phyloP scores from a whole-genome alignment of 2,329 filamentous ascomycete genomes.

The Aureobasidium sp. region DNA sequence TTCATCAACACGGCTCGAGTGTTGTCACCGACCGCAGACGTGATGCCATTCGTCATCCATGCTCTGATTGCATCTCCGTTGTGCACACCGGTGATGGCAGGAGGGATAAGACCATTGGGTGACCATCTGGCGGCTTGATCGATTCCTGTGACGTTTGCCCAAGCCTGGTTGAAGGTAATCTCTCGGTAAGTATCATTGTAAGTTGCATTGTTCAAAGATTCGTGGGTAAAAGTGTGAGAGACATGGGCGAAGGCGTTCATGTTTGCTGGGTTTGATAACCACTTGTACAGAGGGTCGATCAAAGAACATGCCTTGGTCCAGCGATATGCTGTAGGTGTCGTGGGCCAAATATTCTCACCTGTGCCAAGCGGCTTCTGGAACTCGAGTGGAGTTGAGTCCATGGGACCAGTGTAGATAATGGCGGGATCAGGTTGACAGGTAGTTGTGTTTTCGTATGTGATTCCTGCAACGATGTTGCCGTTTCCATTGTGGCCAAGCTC shows the following conservation, averaged over 20 bases:
- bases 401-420: conserved; percentile 30
- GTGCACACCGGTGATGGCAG: conserved; percentile 54
- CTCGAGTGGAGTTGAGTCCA: conserved; percentile 35
- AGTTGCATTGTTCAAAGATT: conserved; percentile 51
- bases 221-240: conserved; percentile 56
- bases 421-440: conserved; percentile 26
- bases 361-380: conserved; percentile 37
- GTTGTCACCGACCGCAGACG: conserved; percentile 55
- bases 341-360: conserved; percentile 31
- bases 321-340: conserved; percentile 34
- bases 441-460: conserved; percentile 17
- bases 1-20: conserved; percentile 48
- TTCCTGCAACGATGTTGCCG: conserved; percentile 38
- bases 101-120: conserved; percentile 48
- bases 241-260: conserved; percentile 48
- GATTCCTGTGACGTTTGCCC: conserved; percentile 47
- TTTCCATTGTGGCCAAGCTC: conserved; percentile 51
- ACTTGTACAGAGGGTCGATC: conserved; percentile 43
- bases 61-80: conserved; percentile 54
- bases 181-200: conserved; percentile 49
- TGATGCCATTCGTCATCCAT: conserved; percentile 52
- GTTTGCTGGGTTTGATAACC: conserved; percentile 43
- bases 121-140: conserved; percentile 41
- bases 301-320: conserved; percentile 44
- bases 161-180: conserved; percentile 52